These are phyloP conservation scores for Mycena maculata DNA, from an alignment of 768 basidiomycete species.

Conservation along the genomic window DNA sequence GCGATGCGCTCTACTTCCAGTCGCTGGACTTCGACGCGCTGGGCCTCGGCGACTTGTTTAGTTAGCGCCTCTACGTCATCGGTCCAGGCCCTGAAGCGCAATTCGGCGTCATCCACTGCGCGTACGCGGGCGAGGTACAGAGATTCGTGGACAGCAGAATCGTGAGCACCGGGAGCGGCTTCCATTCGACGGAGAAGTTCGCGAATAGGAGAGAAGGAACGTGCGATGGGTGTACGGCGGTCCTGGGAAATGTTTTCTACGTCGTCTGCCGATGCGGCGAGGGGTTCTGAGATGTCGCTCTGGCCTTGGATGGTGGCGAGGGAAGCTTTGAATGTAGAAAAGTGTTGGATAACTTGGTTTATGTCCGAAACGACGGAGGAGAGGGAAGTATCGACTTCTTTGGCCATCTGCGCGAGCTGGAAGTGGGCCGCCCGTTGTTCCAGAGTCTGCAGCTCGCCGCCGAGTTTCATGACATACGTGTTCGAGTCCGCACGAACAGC, in stretches of 20 bases:
- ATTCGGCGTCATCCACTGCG: slow-evolving; percentile 63
- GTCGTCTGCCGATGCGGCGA: slow-evolving; percentile 51
- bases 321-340: slow-evolving; percentile 52
- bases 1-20: slow-evolving; percentile 51
- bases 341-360: slow-evolving; percentile 50
- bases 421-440: slow-evolving; percentile 61
- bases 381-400: slow-evolving; percentile 60
- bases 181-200: slow-evolving; percentile 69
- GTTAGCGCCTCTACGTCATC: slow-evolving; percentile 56
- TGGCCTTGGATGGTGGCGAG: slow-evolving; percentile 44
- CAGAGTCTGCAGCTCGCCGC: slow-evolving; percentile 63
- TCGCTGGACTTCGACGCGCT: slow-evolving; percentile 54
- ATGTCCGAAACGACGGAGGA: slow-evolving; percentile 52
- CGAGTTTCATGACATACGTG: slow-evolving; percentile 71
- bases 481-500: slow-evolving; percentile 78
- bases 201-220: slow-evolving; percentile 65
- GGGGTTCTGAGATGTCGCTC: slow-evolving; percentile 45
- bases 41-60: slow-evolving; percentile 53
- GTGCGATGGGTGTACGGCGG: slow-evolving; percentile 52
- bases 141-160: slow-evolving; percentile 57
- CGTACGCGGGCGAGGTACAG: slow-evolving; percentile 62
- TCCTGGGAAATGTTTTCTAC: slow-evolving; percentile 49
- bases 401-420: slow-evolving; percentile 64
- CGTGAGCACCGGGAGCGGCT: slow-evolving; percentile 53
- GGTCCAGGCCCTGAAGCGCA: slow-evolving; percentile 60